Evolutionary conservation across 306 rosid genomes (phyloP), one percentile per base, ranked within the genome.

Genomic region (Gillenia trifoliata): DNA sequence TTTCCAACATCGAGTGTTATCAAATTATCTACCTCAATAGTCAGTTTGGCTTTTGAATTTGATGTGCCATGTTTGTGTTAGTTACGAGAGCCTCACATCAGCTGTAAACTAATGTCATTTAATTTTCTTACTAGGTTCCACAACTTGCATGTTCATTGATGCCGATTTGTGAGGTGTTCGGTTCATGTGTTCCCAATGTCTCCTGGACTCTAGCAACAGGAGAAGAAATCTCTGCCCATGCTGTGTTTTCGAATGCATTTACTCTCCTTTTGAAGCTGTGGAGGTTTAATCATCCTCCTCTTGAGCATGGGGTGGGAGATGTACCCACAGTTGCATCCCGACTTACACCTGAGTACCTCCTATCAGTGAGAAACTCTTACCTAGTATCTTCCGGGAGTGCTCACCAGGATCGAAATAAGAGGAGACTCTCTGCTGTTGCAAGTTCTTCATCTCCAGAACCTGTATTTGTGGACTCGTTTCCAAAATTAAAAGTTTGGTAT

Each of bases 101-200:
- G 19, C 40, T 30, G 31, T 34, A 34, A 70, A 56, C 40, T 57
- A 38, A 57, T 55, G 16, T 50, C 20, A 71, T 74, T 19, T 64
- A 64, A 49, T 76, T 54, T 68, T 82, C 56, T 74, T 79, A 57
- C 62, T 82, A 95, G 99, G 96, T 89, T 74, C 99, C 99, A 36
- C 99, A 92, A 78, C 99, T 94, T 64, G 98, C 96, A 22, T 92
- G 98, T 83, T 90, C 96, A 20, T 78, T 94, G 86, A 94, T 94
- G 99, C 97, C 99, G 55, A 92, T 94, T 78, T 94, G 99, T 77
- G 99, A 94, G 86, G 96, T 94, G 77, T 94, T 92, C 52, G 99
- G 99, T 43, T 94, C 99, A 63, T 94, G 96, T 83, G 86, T 88
- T 75, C 97, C 99, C 2, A 85, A 87, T 77, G 76, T 85, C 81